Base-by-base conservation (phyloP, 2,329 filamentous ascomycete genomes). In the Colletotrichum godetiae region DNA sequence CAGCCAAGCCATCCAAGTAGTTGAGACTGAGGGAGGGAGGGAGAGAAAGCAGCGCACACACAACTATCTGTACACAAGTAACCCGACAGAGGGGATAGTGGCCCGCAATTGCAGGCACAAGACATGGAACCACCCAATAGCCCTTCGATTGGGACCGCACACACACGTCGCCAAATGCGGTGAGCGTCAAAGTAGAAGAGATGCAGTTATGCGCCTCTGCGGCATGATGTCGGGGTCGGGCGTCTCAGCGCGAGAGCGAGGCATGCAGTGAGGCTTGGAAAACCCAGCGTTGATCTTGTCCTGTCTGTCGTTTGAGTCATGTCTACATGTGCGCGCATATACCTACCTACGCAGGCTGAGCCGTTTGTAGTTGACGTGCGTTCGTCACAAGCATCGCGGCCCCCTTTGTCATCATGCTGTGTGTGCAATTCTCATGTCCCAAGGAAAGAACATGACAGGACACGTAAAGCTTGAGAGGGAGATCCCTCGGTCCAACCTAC, bases 51-150 rank as follows among this genome's bases (percentile, higher is more conserved):
- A 58, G 24, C 35, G 19, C 42, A 49, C 42, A 24, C 49, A 58
- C 42, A 24, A 27, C 33, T 57, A 62, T 13, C 60, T 67, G 57
- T 57, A 72, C 22, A 13, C n/a, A 64, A 29, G 64, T 33, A 72
- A 72, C 31, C 69, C 69, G 69, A 72, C 58, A 58, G 69, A 72
- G 69, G 69, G 69, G 65, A 68, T 58, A 57, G 58, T 46, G 69
- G 60, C 66, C 69, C 66, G 69, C 66, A 63, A 59, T 59, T 72
- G 69, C 66, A 72, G 58, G 66, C 70, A 72, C 66, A 33, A 22
- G n/a, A 49, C 24, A 15, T 27, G 55, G 31, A 61, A 61, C 66
- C 66, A 49, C 66, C 42, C 70, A 69, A 60, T 64, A 58, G 33
- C 66, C 69, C 66, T 55, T 56, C 52, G 66, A 27, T 46, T 55